Conservation (phyloP, 768 basidiomycete species). For the Naganishia randhawae region DNA sequence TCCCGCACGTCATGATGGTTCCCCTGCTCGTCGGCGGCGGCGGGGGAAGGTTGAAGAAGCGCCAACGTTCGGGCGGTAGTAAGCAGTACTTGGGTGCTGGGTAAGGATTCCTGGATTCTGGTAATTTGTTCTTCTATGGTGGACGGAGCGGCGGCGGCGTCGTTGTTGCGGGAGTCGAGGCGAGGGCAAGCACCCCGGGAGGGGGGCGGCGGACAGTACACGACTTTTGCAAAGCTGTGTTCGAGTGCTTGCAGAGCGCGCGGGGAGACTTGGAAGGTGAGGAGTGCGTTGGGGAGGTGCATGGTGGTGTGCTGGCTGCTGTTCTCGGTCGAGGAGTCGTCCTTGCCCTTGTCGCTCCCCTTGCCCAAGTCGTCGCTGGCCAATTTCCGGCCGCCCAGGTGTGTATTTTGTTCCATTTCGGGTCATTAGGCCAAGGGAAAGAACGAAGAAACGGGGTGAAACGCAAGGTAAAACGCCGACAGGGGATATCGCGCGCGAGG, state of each 20-base stretch:
- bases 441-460: not conserved
- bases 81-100: not conserved
- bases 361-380: too few species aligned
- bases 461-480: not conserved
- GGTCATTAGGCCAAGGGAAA: not conserved
- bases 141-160: too few species aligned
- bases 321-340: not conserved
- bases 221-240: not conserved
- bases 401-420: not conserved
- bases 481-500: too few species aligned
- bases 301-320: not conserved
- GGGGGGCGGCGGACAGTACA: not conserved
- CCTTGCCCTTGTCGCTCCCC: too few species aligned
- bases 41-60: not conserved
- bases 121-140: not conserved
- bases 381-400: not conserved
- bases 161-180: too few species aligned
- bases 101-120: not conserved
- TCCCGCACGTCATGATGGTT: not conserved
- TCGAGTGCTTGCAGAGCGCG: not conserved
- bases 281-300: not conserved
- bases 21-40: not conserved
- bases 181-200: too few species aligned
- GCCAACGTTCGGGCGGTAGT: not conserved
- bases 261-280: not conserved